Conservation (phyloP, 805 yeast genomes). For the Candida wancherniae region DNA sequence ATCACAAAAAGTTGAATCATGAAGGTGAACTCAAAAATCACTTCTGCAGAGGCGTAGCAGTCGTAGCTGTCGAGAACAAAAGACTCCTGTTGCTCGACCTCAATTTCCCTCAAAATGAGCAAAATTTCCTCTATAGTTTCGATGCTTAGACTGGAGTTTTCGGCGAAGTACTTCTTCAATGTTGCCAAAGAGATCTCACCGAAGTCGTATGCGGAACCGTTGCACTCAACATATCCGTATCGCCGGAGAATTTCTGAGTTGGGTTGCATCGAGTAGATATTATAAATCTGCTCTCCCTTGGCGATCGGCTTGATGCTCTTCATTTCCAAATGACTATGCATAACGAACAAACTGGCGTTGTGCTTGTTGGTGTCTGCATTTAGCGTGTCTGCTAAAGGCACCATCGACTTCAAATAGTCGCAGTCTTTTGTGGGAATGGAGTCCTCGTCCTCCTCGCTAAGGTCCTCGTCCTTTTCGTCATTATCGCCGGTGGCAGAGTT, state of each 20-base stretch:
- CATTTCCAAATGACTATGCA: slow-evolving; percentile 57
- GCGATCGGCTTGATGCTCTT: slow-evolving; percentile 55
- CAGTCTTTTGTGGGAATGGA: slow-evolving; percentile 16
- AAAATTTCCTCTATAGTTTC: slow-evolving; percentile 34
- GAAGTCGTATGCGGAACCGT: slow-evolving; percentile 71
- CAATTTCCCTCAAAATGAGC: slow-evolving; percentile 24
- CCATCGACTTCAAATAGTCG: slow-evolving; percentile 70
- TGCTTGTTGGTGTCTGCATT: slow-evolving; percentile 76
- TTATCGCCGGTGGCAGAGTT: not conserved
- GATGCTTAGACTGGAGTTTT: slow-evolving; percentile 15
- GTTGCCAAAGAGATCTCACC: slow-evolving; percentile 60
- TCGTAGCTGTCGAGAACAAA: slow-evolving; percentile 55
- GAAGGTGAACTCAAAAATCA: slow-evolving; percentile 54
- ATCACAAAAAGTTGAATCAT: slow-evolving; percentile 49
- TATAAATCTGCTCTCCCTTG: slow-evolving; percentile 72
- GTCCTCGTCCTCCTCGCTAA: not conserved
- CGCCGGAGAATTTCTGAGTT: slow-evolving; percentile 86
- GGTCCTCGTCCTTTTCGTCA: slow-evolving; percentile 1
- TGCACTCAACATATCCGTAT: slow-evolving; percentile 82
- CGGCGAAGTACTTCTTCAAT: slow-evolving; percentile 35
- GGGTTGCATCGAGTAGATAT: slow-evolving; percentile 87
- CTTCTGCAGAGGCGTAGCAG: slow-evolving; percentile 52
- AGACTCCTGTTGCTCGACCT: slow-evolving; percentile 39
- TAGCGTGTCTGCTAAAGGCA: slow-evolving; percentile 86
- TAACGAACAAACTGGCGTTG: slow-evolving; percentile 67